Evolutionary conservation across 2,329 filamentous ascomycete species (phyloP).

Genomic region (Monosporascus sp.): DNA sequence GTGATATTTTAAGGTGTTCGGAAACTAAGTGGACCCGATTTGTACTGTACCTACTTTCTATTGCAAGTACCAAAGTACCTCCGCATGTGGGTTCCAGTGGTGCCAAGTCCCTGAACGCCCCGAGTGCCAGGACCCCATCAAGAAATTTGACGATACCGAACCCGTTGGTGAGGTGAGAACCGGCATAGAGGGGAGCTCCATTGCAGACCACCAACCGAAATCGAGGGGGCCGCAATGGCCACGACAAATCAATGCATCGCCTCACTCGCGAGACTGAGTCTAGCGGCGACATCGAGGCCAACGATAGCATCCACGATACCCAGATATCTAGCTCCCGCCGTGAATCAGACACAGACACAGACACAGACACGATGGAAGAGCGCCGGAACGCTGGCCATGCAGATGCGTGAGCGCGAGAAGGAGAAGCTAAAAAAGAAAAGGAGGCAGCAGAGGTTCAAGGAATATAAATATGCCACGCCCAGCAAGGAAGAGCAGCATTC

Average conservation of each 20-base stretch:
- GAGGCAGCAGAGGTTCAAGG: constrained; percentile 59
- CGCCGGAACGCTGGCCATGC: constrained; percentile 17
- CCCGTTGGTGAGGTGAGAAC: not conserved
- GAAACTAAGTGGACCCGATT: no score
- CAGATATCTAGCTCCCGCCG: constrained; percentile 41
- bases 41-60: no score
- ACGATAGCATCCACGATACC: constrained; percentile 38
- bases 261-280: constrained; percentile 47
- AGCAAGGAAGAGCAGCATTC: constrained; percentile 68
- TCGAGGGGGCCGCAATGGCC: constrained; percentile 36
- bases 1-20: no score
- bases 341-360: constrained; percentile 17
- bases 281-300: constrained; percentile 39
- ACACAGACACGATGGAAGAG: constrained; percentile 41
- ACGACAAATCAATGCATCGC: constrained; percentile 49
- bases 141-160: constrained; percentile 7
- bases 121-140: constrained; percentile 13
- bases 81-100: no score
- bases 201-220: constrained; percentile 5
- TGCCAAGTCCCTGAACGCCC: not conserved
- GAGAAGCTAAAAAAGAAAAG: constrained; percentile 51
- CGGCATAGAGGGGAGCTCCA: not conserved
- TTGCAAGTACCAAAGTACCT: no score
- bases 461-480: constrained; percentile 60
- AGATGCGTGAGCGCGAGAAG: constrained; percentile 46